Conservation (phyloP, 768 basidiomycete genomes). For the Phylloporus scabripes region DNA sequence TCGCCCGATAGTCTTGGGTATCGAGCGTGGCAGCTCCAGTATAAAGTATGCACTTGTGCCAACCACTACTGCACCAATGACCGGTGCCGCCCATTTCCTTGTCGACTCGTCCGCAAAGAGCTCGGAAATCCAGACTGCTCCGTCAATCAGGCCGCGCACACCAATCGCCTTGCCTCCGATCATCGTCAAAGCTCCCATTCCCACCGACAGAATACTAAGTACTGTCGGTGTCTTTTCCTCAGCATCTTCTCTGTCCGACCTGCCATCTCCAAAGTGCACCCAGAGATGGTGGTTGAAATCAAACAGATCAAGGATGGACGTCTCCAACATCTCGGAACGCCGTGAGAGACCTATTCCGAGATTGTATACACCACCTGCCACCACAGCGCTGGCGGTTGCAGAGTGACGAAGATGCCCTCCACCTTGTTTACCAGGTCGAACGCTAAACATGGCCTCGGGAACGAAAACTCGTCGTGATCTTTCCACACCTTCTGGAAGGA, state of each 20-base stretch:
- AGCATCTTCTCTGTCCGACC: slow-evolving; percentile 23
- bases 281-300: slow-evolving; percentile 80
- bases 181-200: slow-evolving; percentile 85
- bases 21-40: slow-evolving; percentile 79
- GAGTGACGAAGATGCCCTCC: slow-evolving; percentile 33
- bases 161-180: slow-evolving; percentile 81
- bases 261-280: slow-evolving; percentile 57
- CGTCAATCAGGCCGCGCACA: slow-evolving; percentile 70
- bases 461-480: slow-evolving; percentile 80
- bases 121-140: slow-evolving; percentile 68
- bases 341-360: slow-evolving; percentile 79
- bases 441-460: slow-evolving; percentile 96
- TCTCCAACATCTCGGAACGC: slow-evolving; percentile 72
- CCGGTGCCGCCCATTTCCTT: slow-evolving; percentile 83
- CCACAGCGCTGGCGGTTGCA: slow-evolving; percentile 45
- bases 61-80: slow-evolving; percentile 69
- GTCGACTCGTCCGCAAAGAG: slow-evolving; percentile 74
- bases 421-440: slow-evolving; percentile 39
- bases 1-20: slow-evolving; percentile 87
- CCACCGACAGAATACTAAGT: slow-evolving; percentile 66
- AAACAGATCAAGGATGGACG: slow-evolving; percentile 77
- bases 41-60: slow-evolving; percentile 78
- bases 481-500: slow-evolving; percentile 79
- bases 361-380: slow-evolving; percentile 73
- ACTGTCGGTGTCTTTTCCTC: slow-evolving; percentile 50